Base-by-base conservation (phyloP, 257 asterid species). In the Petunia axillaris region DNA sequence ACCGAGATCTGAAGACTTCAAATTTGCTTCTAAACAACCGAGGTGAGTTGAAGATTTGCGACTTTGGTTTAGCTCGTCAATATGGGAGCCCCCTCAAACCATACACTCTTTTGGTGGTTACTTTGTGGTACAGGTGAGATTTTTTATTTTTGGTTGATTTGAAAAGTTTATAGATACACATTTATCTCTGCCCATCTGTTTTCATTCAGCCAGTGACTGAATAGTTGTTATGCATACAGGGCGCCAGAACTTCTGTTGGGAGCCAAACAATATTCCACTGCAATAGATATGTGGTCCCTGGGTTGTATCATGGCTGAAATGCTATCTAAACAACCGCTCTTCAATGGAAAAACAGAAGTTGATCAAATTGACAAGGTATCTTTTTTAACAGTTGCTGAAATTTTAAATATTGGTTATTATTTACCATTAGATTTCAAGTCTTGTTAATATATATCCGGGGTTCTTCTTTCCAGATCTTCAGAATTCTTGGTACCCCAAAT, bases 251-350 rank as follows among this genome's bases (percentile, higher is more conserved):
- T 94, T 81, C 91, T 94, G 6, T 85, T 94, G 88, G 98, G 98
- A 83, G 91, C 93, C 59, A 91, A 85, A 76, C 89, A 87, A 71
- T 94, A 94, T 85, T 91, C 98, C 39, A 93, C 97, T 5, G 97
- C 97, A 78, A 90, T 94, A 58, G 98, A 94, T 81, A 94, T 93
- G 96, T 94, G 98, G 98, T 94, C 98, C 1, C 71, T 93, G 71
- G 98, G 98, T n/a, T 94, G 98, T 84, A 91, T 94, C 59, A 92
- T 94, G 97, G 97, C 97, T 6, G 97, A 94, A 81, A 81, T 94
- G 44, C 84, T 94, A 64, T 86, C 90, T 4, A 90, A 89, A 83
- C 90, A 83, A 82, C 96, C 98, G 14, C 63, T 94, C 81, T 94
- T 94, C 80, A 89, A 86, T 70, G 98, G 98, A 76, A 89, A 90